Conservation (phyloP, 2,329 filamentous ascomycete genomes). For the Sporothrix schenckii region DNA sequence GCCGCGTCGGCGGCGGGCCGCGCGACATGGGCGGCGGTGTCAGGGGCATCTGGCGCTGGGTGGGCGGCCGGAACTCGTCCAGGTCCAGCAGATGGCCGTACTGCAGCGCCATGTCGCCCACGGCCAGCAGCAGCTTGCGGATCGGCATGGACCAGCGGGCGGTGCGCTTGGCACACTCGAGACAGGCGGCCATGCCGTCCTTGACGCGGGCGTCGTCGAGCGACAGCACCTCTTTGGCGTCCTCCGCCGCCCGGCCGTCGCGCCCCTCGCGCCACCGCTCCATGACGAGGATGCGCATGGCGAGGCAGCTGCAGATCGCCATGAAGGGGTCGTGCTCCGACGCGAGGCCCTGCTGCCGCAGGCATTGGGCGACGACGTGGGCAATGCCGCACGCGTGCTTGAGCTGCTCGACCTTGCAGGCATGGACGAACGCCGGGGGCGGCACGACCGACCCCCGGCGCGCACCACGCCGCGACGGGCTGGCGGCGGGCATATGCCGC, state of each 20-base stretch:
- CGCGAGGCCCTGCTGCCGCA: not conserved
- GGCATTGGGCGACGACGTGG: slow-evolving; percentile 19
- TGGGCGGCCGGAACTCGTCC: slow-evolving; percentile 3
- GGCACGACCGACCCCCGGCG: not conserved
- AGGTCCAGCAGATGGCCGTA: slow-evolving; percentile 23
- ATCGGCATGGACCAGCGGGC: slow-evolving; percentile 26
- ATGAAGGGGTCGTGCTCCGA: slow-evolving; percentile 21
- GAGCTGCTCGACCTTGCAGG: slow-evolving; percentile 25
- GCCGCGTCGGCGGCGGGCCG: not conserved
- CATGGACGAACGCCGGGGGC: slow-evolving; percentile 2
- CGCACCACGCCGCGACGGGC: not conserved
- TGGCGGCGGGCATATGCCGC: not conserved
- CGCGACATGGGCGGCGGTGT: not conserved
- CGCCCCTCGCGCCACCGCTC: not conserved
- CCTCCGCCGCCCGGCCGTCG: not conserved
- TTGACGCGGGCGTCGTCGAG: slow-evolving; percentile 10
- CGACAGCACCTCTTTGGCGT: not conserved
- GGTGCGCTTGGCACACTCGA: slow-evolving; percentile 15
- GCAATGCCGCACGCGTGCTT: slow-evolving; percentile 21
- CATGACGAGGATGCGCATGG: slow-evolving; percentile 15
- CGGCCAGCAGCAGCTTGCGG: slow-evolving; percentile 20
- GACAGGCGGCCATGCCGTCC: slow-evolving; percentile 5
- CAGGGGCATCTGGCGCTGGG: not conserved
- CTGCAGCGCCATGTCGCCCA: slow-evolving; percentile 17
- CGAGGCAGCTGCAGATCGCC: slow-evolving; percentile 23